Conservation (phyloP, 495 filamentous ascomycete species). For the Daldinia vernicosa region DNA sequence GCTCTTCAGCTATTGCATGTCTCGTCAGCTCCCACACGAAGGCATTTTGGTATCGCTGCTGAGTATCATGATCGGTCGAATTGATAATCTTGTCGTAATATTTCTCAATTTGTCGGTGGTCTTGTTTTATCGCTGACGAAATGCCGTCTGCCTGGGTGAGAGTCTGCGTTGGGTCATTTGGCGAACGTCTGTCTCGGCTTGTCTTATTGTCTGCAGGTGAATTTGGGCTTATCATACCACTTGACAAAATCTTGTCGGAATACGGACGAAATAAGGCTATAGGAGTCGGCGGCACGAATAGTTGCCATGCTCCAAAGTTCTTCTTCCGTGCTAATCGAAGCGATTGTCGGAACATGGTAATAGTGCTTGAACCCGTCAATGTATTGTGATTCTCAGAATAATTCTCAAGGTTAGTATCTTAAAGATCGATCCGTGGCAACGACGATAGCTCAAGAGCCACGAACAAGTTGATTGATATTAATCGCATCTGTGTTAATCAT, state of each 20-base stretch:
- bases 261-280: slow-evolving; percentile 14
- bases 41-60: slow-evolving; percentile 67
- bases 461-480: slow-evolving; percentile 10
- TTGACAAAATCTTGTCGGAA: slow-evolving; percentile 16
- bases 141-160: slow-evolving; percentile 17
- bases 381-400: neutral
- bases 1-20: slow-evolving; percentile 71
- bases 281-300: neutral
- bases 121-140: slow-evolving; percentile 59
- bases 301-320: neutral
- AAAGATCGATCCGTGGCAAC: neutral
- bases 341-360: slow-evolving; percentile 25
- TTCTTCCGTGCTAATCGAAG: slow-evolving; percentile 6
- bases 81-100: slow-evolving; percentile 67
- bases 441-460: neutral
- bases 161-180: slow-evolving; percentile 6
- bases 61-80: slow-evolving; percentile 57
- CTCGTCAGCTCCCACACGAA: slow-evolving; percentile 78
- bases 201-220: neutral
- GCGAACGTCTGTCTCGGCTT: neutral
- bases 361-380: neutral
- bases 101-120: slow-evolving; percentile 69
- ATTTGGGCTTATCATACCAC: neutral
- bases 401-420: neutral
- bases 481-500: slow-evolving; percentile 8